Conservation (phyloP, 441 rosid species). For the Croton laevigatus region DNA sequence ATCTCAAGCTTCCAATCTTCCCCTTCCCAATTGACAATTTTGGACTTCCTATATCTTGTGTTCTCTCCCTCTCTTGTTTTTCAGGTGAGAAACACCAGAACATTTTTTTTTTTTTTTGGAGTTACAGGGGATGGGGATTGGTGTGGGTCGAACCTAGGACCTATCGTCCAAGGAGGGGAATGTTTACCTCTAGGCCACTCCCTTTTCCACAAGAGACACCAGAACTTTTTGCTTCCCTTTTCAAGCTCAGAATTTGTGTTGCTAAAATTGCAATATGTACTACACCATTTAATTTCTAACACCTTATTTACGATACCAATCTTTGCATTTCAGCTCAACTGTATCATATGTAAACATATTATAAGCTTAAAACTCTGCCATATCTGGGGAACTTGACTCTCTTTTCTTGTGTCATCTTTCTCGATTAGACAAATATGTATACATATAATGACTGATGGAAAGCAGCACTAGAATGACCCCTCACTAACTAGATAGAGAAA, state of each 20-base stretch:
- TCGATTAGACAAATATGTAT: too few species aligned
- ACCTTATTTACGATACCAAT: neutral
- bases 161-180: too few species aligned
- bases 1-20: neutral
- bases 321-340: neutral
- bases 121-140: neutral
- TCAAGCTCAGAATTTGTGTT: neutral
- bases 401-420: neutral
- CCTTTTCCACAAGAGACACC: neutral
- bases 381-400: neutral
- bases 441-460: neutral
- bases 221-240: neutral
- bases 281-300: neutral
- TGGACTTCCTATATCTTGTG: neutral
- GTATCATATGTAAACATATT: neutral
- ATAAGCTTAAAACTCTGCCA: neutral
- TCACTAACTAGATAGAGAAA: neutral
- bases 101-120: neutral
- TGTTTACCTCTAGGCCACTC: too few species aligned
- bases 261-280: neutral
- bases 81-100: neutral
- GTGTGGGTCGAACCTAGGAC: too few species aligned
- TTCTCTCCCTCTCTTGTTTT: neutral
- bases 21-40: neutral
- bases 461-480: too few species aligned